Percentiles rank a stretch among this genome's conserved stretches.
Conservation (phyloP, 2,329 filamentous ascomycete species). For the Pestalotiopsis sp. region DNA sequence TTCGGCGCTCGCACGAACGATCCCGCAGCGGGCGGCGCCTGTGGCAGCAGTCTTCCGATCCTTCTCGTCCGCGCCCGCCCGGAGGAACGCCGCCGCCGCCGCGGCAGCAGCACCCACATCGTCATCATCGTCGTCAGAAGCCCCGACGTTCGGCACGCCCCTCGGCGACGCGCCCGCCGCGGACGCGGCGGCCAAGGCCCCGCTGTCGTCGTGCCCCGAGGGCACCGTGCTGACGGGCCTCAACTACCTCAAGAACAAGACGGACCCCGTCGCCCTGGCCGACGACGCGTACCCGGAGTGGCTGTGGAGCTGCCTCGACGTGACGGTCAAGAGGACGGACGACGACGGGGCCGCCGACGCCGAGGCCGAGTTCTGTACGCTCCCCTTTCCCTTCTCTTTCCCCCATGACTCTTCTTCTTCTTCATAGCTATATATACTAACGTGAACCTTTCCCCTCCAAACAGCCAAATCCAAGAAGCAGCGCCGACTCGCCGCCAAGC, state of each 20-base stretch:
- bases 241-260: constrained; percentile 75
- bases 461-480: constrained; percentile 85
- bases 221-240: constrained; percentile 74
- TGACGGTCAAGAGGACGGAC: constrained; percentile 55
- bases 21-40: not conserved
- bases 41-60: constrained; percentile 5
- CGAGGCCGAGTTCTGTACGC: constrained; percentile 79
- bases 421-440: not conserved
- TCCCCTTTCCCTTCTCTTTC: constrained; percentile 22
- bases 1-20: constrained; percentile 28
- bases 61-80: constrained; percentile 19
- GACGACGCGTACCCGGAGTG: constrained; percentile 80
- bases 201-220: constrained; percentile 58
- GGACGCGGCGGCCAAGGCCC: constrained; percentile 18
- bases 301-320: constrained; percentile 75
- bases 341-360: constrained; percentile 54
- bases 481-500: constrained; percentile 70
- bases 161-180: constrained; percentile 23
- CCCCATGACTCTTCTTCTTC: too few species aligned
- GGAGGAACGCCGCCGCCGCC: constrained; percentile 10
- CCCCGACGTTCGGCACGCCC: constrained; percentile 29
- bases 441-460: not conserved
- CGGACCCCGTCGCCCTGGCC: constrained; percentile 72
- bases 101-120: constrained; percentile 25
- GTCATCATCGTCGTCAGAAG: constrained; percentile 28